Conservation (phyloP, 2,329 filamentous ascomycete genomes). For the Cladorrhinum sp. region DNA sequence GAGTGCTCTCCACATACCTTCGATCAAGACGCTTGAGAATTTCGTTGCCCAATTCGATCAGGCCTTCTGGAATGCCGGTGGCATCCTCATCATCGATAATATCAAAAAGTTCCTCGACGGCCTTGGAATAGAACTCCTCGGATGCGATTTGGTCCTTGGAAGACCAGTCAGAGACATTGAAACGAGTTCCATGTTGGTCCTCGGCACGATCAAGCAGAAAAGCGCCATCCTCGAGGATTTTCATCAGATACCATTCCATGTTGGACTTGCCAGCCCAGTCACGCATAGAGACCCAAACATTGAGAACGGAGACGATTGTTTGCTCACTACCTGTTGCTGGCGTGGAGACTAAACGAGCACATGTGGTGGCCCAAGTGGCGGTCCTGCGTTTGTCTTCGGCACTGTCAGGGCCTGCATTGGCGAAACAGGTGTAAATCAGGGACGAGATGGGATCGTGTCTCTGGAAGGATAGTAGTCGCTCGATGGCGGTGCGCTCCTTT, state of each 20-base stretch:
- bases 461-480: constrained; percentile 83
- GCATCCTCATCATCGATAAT: constrained; percentile 80
- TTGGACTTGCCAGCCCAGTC: constrained; percentile 88
- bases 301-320: constrained; percentile 78
- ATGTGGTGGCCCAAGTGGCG: constrained; percentile 83
- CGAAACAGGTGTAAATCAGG: constrained; percentile 84
- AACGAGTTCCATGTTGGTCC: constrained; percentile 68
- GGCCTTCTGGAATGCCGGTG: constrained; percentile 81
- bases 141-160: constrained; percentile 77
- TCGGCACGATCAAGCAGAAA: constrained; percentile 85
- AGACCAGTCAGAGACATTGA: constrained; percentile 69
- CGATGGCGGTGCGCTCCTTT: constrained; percentile 60
- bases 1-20: constrained; percentile 69
- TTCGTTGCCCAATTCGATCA: constrained; percentile 79
- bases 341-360: constrained; percentile 76
- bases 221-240: constrained; percentile 86
- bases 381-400: constrained; percentile 76
- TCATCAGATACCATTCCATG: constrained; percentile 92
- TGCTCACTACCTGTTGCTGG: constrained; percentile 74
- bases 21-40: constrained; percentile 74
- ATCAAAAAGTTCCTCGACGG: constrained; percentile 77
- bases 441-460: constrained; percentile 81
- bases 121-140: constrained; percentile 83
- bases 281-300: constrained; percentile 81
- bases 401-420: constrained; percentile 77